phyloP scores from a whole-genome alignment of 75 land plant genomes.

The Cunninghamia lanceolata region DNA sequence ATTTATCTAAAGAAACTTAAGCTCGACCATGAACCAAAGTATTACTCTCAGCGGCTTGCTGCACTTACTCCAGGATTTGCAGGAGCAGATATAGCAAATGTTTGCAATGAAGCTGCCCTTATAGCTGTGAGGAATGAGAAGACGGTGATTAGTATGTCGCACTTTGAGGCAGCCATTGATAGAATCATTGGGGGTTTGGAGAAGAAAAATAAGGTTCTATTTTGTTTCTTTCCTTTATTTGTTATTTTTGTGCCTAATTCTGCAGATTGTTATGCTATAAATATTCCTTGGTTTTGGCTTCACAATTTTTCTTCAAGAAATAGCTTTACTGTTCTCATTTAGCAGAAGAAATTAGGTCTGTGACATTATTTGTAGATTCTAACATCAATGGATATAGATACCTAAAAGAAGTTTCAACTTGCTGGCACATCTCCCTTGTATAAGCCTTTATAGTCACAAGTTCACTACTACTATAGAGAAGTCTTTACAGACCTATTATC shows the following conservation, averaged over 20 bases:
- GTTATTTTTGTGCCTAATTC: neutral
- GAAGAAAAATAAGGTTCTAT: constrained; percentile 85
- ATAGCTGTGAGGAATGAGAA: constrained; percentile 85
- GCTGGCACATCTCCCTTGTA: neutral
- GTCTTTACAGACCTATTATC: too few species aligned
- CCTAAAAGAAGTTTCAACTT: neutral
- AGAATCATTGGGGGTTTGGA: constrained; percentile 96
- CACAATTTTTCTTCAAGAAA: neutral
- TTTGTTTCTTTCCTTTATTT: constrained; percentile 3
- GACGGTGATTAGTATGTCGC: constrained; percentile 66
- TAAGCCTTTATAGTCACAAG: neutral
- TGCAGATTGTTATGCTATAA: too few species aligned
- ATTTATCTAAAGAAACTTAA: constrained; percentile 75
- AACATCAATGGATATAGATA: too few species aligned
- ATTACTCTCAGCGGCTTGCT: constrained; percentile 73
- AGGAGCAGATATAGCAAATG: constrained; percentile 97
- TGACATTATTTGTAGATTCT: too few species aligned
- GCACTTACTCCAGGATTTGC: constrained; percentile 92
- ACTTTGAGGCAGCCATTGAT: constrained; percentile 97
- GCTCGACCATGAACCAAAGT: constrained; percentile 67
- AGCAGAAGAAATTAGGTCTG: too few species aligned
- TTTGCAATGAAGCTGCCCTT: constrained; percentile 97
- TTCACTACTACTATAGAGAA: neutral
- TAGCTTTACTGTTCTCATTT: neutral
- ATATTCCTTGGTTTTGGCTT: neutral